Conservation (phyloP, 1,284 basidiomycete genomes). For the Cystobasidiaceae sp. region DNA sequence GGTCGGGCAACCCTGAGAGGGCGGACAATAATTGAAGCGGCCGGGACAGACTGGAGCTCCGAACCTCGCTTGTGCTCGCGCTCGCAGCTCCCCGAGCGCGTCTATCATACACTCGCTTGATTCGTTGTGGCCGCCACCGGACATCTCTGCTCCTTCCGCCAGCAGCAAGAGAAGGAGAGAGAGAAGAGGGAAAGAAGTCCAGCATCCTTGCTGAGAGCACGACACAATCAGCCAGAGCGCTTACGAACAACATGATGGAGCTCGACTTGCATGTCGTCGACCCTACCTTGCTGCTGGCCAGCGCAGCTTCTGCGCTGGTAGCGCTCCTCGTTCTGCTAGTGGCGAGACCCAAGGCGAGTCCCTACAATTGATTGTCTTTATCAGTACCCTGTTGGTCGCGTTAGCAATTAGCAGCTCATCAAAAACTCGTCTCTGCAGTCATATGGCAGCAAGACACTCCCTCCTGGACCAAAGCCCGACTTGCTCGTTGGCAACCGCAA, state of each 20-base stretch:
- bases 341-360: neutral
- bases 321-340: neutral
- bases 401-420: no score
- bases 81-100: no score
- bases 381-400: neutral
- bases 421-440: neutral
- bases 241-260: neutral
- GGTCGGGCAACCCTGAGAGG: no score
- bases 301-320: constrained; percentile 4
- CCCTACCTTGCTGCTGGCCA: neutral
- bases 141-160: no score
- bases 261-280: neutral
- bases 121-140: no score
- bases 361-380: neutral
- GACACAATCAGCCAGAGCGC: neutral
- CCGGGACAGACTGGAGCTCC: no score
- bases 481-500: constrained; percentile 41
- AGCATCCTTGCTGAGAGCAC: neutral
- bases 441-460: constrained; percentile 7
- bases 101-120: no score
- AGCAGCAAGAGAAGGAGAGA: neutral
- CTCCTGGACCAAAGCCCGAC: constrained; percentile 19
- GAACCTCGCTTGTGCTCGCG: no score
- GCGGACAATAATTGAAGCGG: no score
- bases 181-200: neutral